Evolutionary conservation across 257 asterid genomes (phyloP), one percentile per base, ranked within the genome.

Genomic region (Petunia axillaris): DNA sequence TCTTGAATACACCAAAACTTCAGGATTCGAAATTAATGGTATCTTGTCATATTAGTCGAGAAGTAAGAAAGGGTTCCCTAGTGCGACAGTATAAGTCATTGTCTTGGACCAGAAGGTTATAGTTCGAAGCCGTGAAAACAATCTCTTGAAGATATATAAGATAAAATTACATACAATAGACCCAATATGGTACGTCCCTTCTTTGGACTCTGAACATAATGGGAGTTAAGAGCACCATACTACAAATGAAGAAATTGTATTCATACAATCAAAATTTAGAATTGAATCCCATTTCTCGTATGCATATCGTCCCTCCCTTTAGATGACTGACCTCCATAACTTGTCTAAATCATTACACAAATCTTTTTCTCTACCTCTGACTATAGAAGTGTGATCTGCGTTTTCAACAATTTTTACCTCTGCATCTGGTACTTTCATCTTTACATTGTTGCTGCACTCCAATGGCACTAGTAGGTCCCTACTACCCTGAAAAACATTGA

Each of bases 381-480:
- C 83, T 3, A 94, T 92, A 58, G 85, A 85, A 36, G 8, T 84
- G 64, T 94, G 98, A 83, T 92, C 87, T 71, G 90, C 91, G 78
- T 85, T 79, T 3, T 84, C 85, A 58, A 92, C 44, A 4, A 92
- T 67, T 0, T 87, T 75, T 65, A 92, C 83, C 83, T 88, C 86
- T 5, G 88, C 87, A 52, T 87, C 59, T 58, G 91, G 87, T 64
- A 83, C 89, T 87, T 86, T 90, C 84, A 73, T 79, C 90, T 87
- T 91, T 85, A 94, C 55, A 80, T 84, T 90, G 60, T 80, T 80
- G 83, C 93, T 84, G 85, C 98, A 91, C 53, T 87, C 90, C 36
- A 88, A 41, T 2, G 97, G 95, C 85, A 92, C 97, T 16, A 93
- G 89, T 78, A 85, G 85, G 81, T 93, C 97, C 71, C 81, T 41